A percentile compares a stretch with the other conserved stretches of the same genome.
phyloP scores from a whole-genome alignment of 768 basidiomycete genomes.

The Collybia nuda region DNA sequence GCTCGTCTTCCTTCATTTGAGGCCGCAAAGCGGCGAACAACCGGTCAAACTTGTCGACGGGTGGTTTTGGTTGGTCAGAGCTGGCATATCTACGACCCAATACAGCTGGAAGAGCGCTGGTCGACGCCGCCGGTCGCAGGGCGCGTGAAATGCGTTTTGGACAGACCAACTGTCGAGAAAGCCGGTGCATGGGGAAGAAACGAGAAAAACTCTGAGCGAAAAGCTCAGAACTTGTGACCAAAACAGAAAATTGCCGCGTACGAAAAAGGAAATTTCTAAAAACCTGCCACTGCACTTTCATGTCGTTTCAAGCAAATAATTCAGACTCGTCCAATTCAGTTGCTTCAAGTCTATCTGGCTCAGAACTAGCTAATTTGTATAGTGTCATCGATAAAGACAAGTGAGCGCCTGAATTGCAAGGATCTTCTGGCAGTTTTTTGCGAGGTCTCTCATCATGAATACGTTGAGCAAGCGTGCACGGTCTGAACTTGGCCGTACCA shows the following conservation, averaged over 20 bases:
- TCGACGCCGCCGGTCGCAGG: conserved; percentile 15
- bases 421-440: background rate
- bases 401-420: conserved; percentile 36
- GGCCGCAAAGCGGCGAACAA: conserved; percentile 18
- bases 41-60: conserved; percentile 15
- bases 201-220: background rate
- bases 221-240: background rate
- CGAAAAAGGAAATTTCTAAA: too few relatives aligned
- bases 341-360: conserved; percentile 42
- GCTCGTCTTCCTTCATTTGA: conserved; percentile 16
- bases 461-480: conserved; percentile 62
- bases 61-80: conserved; percentile 6
- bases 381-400: conserved; percentile 64
- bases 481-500: conserved; percentile 77
- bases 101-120: background rate
- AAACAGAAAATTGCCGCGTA: background rate
- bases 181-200: conserved; percentile 18
- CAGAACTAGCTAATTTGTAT: conserved; percentile 56
- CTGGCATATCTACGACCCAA: conserved; percentile 14
- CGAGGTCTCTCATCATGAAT: conserved; percentile 20
- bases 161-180: conserved; percentile 15
- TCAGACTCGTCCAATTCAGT: conserved; percentile 38
- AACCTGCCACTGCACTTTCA: background rate
- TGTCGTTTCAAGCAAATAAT: conserved; percentile 17
- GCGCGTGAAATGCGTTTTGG: conserved; percentile 23